Evolutionary conservation across 352 stramenopile genomes (phyloP), one percentile per base, ranked within the genome.

Genomic region (Globisporangium spinosum): DNA sequence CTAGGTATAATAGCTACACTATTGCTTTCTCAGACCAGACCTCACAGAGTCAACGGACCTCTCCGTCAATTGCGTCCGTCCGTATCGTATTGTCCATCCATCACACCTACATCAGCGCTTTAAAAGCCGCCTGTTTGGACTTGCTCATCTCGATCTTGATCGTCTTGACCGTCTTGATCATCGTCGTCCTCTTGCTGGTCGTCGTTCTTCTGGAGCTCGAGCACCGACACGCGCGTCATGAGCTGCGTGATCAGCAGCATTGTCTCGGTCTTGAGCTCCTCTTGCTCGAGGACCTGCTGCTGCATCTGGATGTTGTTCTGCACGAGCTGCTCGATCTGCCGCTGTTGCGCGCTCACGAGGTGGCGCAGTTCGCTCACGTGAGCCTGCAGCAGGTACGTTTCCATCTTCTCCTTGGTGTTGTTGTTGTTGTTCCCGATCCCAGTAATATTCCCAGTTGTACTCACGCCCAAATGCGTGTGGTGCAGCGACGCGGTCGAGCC

Each of bases 181-280:
- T 74, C 69, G 23, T 70, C 71, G 0, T 70, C 70, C 2, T 71
- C 69, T 34, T 75, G 17, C 54, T 59, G n/a, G 34, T 62, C 54
- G n/a, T 64, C 67, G 22, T 80, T 71, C 40, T 79, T 78, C 40
- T 87, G 74, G 40, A 94, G 64, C 57, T 94, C 87, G 23, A 94
- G 79, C 65, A 89, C 67, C 23, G 87, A 93, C 34, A 94, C 83
- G 56, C 87, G 85, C 27, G 85, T 94, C 85, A 94, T 93, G 64
- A 94, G 73, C 65, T 94, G 83, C 57, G 83, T 94, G 67, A 94
- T 90, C 9, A 94, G 71, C 32, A 91, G 79, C 79, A 87, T 93
- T 60, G 87, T 94, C 74, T 93, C 87, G 69, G 87, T 83, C 70
- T 92, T 92, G 38, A 89, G 72, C 58, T 94, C 85, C 66, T 93